A percentile compares a stretch with the other conserved stretches of the same genome.
Evolutionary conservation across 495 filamentous ascomycete genomes (phyloP).

Genomic region (Podospora tetraspora): DNA sequence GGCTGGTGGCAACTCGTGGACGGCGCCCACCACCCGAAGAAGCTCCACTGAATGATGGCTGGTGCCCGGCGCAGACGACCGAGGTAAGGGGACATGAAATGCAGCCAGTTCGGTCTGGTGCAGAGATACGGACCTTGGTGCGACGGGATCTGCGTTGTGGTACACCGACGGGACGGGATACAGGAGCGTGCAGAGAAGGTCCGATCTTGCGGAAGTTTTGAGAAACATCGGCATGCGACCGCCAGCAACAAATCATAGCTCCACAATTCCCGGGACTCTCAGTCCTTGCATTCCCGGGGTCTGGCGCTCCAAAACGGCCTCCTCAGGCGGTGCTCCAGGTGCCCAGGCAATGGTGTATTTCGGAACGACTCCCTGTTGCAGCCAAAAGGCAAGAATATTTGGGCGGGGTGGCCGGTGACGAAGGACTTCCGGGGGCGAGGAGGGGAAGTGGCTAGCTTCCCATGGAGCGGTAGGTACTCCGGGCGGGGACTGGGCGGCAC

Average conservation of each 20-base stretch:
- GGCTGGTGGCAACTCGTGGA: neutral
- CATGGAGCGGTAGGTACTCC: neutral
- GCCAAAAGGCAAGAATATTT: neutral
- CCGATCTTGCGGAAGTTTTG: constrained; percentile 1
- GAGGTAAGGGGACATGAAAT: neutral
- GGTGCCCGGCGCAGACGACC: neutral
- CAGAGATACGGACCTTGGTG: neutral
- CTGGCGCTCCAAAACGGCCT: neutral
- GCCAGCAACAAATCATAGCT: constrained; percentile 5
- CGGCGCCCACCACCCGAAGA: neutral
- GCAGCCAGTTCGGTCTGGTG: neutral
- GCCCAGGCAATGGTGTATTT: neutral
- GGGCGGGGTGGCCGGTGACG: too few relatives aligned
- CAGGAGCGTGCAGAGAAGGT: neutral
- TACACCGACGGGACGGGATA: neutral
- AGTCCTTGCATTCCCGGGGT: neutral
- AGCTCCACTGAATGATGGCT: neutral
- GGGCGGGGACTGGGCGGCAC: neutral
- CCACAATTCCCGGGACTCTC: constrained; percentile 17
- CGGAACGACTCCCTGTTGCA: neutral
- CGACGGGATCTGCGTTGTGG: neutral
- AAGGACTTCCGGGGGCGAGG: too few relatives aligned
- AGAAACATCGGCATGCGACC: constrained; percentile 8
- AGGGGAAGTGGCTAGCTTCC: neutral
- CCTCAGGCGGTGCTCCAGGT: neutral